phyloP scores from a whole-genome alignment of 306 rosid species.

The Oxytropis ochrocephala region DNA sequence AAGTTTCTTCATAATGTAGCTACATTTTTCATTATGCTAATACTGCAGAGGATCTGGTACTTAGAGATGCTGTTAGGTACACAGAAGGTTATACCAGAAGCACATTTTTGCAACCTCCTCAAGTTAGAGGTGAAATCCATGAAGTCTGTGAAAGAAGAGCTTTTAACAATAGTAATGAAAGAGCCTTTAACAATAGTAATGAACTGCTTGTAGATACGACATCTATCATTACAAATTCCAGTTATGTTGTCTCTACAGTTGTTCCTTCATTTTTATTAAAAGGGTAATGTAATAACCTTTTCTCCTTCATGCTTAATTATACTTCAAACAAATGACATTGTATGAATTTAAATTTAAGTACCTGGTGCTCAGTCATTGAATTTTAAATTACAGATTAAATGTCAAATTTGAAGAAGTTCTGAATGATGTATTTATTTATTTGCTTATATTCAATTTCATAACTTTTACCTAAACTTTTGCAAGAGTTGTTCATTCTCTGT shows the following conservation, averaged over 20 bases:
- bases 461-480: not conserved
- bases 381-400: not conserved
- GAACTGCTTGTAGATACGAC: constrained; percentile 19
- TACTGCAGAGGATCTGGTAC: constrained; percentile 64
- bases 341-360: not conserved
- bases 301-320: not conserved
- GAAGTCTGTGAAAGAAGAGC: constrained; percentile 29
- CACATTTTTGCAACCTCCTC: constrained; percentile 24
- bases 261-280: constrained; percentile 17
- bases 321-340: not conserved
- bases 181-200: constrained; percentile 7
- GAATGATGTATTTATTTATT: not conserved
- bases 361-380: not conserved
- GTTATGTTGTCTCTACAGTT: constrained; percentile 2
- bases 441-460: not conserved
- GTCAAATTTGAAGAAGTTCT: not conserved
- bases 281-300: constrained; percentile 18
- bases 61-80: constrained; percentile 40
- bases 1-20: not conserved
- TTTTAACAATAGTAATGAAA: constrained; percentile 9
- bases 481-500: not conserved
- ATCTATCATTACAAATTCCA: not conserved
- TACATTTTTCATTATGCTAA: constrained; percentile 21
- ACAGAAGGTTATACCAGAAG: constrained; percentile 8
- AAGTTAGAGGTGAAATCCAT: constrained; percentile 18